Base-by-base conservation (phyloP, 441 rosid genomes). In the Populus hybrid region DNA sequence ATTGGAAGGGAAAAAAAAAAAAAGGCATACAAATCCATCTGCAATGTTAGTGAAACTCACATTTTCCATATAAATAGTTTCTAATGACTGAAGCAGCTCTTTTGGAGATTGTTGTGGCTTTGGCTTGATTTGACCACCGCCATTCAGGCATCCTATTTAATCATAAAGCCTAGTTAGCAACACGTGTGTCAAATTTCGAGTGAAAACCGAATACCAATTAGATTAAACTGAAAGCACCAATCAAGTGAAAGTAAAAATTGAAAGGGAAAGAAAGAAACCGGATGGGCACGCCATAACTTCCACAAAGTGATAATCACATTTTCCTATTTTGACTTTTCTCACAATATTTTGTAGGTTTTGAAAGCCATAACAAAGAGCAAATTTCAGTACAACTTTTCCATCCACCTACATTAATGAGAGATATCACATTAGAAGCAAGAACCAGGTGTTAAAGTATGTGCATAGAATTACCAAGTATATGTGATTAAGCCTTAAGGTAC, bases 251-350 rank as follows among this genome's bases (percentile, higher is more conserved):
- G 32, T 30, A 30, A 30, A 30, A 4, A 67, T 8, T 68, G 5
- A 28, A 70, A 38, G 26, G 53, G 69, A 69, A 68, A 11, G 9
- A 76, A 71, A 74, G 30, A 38, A 57, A 94, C 98, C 99, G 86
- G 99, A 83, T 81, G 99, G 99, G 73, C 98, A 95, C 10, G 98
- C 99, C 99, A 94, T 95, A 80, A 95, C 90, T 89, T 95, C 98
- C 82, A 95, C 97, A 76, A 86, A 95, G 34, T 95, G 94, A 84
- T 91, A 94, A 77, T 94, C 98, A 74, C 98, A 92, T 82, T 88
- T 92, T 67, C 24, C 72, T 59, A 81, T 91, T 84, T 94, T 94
- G 36, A 94, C 82, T 85, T 87, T 92, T 79, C 97, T 84, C 19
- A 95, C 97, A 28, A 94, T 79, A 66, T 95, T 95, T 84, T 94